Percentiles rank a stretch among this genome's conserved stretches.
Evolutionary conservation across 257 asterid genomes (phyloP).

Genomic region (Rehmannia glutinosa): DNA sequence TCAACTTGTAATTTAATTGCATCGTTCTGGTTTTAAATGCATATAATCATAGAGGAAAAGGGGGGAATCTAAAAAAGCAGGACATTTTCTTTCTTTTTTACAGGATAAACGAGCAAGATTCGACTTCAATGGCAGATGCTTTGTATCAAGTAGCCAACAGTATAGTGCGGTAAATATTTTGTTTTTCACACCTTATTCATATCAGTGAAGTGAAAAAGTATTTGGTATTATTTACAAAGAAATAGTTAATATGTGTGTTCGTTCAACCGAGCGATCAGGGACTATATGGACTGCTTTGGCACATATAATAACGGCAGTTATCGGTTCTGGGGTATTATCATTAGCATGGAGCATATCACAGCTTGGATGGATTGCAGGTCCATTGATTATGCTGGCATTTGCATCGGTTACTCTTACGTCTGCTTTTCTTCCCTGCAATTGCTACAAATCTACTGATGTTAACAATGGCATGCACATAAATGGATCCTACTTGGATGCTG

Average conservation of each 20-base stretch:
- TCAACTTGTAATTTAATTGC: too few species aligned
- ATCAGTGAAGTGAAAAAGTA: too few species aligned
- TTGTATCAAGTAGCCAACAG: too few species aligned
- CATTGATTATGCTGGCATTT: constrained; percentile 50
- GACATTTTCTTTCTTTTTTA: too few species aligned
- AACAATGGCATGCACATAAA: constrained; percentile 27
- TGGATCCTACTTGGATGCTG: constrained; percentile 65
- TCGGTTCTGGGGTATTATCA: constrained; percentile 82
- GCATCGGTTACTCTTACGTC: constrained; percentile 58
- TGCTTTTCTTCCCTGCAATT: constrained; percentile 44
- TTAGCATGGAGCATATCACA: constrained; percentile 78
- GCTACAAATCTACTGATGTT: constrained; percentile 46
- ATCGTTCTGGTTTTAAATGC: too few species aligned
- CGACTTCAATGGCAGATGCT: too few species aligned
- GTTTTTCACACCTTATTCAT: too few species aligned
- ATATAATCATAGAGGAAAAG: too few species aligned
- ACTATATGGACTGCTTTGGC: constrained; percentile 67
- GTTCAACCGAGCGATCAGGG: constrained; percentile 35
- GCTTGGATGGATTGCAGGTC: constrained; percentile 89
- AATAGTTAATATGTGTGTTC: not conserved
- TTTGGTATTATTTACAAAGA: too few species aligned
- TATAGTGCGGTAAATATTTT: too few species aligned
- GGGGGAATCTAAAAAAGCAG: too few species aligned
- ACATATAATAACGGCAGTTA: constrained; percentile 77
- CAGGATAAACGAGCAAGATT: too few species aligned